Base-by-base conservation (phyloP, 2,329 filamentous ascomycete genomes). In the Fusarium incarnatum region DNA sequence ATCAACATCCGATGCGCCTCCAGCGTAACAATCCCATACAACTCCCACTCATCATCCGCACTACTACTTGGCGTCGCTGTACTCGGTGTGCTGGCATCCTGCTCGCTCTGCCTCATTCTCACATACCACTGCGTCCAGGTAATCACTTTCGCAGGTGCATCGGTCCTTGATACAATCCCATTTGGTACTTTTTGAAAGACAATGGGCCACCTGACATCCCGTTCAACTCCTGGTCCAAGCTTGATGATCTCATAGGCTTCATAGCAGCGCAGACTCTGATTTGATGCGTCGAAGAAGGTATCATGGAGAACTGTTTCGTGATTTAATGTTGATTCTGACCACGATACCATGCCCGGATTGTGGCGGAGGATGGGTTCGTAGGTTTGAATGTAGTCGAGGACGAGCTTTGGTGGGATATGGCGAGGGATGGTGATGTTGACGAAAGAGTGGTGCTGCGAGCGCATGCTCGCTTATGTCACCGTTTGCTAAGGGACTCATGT, bases 361-460 rank as follows among this genome's bases (percentile, higher is more conserved):
- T 82, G 78, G 60, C 67, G 76, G 68, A 84, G 79, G 56, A 84
- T 76, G 15, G 82, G 78, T 37, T 77, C 76, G 71, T 80, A 81
- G 40, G 79, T 76, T 49, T 83, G 81, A 5, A 85, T 75, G 13
- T 78, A 75, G 20, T 74, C 74, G 62, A 84, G 56, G 49, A 84
- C 78, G 37, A 73, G 68, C 3, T 76, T 67, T 2, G 81, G 79
- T 3, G 79, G 65, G 8, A 83, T 72, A 25, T 69, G 66, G 12
- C 76, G 64, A 10, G 83, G 83, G 16, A 84, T 77, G 13, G 83
- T 81, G 42, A 81, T 76, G 42, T 80, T 75, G 45, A 83, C 79
- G 59, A 77, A 77, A 61, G 83, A 73, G n/a, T 75, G 69, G 37
- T 64, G 63, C 60, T 72, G 73, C 44, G 73, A 69, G 63, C 73